Evolutionary conservation across 2,329 filamentous ascomycete genomes (phyloP), one percentile per base, ranked within the genome.

Genomic region (Colletotrichum echinochloae): DNA sequence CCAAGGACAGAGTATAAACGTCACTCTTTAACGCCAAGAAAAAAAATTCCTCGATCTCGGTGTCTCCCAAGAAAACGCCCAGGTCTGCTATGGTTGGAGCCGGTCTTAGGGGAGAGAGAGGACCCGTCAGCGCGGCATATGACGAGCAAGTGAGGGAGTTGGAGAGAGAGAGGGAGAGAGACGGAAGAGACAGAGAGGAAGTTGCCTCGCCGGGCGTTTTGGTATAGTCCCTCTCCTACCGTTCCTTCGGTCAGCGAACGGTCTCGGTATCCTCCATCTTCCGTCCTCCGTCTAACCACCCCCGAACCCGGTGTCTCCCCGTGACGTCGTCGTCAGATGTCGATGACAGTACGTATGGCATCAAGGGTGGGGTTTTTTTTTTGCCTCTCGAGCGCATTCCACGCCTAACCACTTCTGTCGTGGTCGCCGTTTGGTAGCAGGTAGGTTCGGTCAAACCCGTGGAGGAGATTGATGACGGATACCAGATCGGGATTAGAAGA

Each of bases 11-110:
- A 18, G 16, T 18, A 18, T 18, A 26, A 9, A 49, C 12, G 23
- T 49, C n/a, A 12, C 60, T n/a, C 41, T 44, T 51, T 46, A 52
- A 65, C 52, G 66, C 66, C 60, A 65, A 68, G 66, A 65, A 51
- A n/a, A n/a, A n/a, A n/a, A n/a, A n/a, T n/a, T n/a, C 33, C 35
- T 16, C 37, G 37, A 39, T 65, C 35, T 52, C 20, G 28, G 33
- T 59, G 33, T 41, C 12, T 28, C 48, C 60, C n/a, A n/a, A n/a
- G n/a, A n/a, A n/a, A 37, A 26, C 8, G 30, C 44, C 30, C 18
- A n/a, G 23, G 4, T 12, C 41, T 41, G 41, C 20, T n/a, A 44
- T 11, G 44, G 28, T 33, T 28, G 18, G 35, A 39, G 33, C n/a
- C 11, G 33, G 2, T 16, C 4, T 12, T n/a, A 23, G 37, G 52